phyloP scores from a whole-genome alignment of 2,329 filamentous ascomycete species.

The Lachnellula willkommii region DNA sequence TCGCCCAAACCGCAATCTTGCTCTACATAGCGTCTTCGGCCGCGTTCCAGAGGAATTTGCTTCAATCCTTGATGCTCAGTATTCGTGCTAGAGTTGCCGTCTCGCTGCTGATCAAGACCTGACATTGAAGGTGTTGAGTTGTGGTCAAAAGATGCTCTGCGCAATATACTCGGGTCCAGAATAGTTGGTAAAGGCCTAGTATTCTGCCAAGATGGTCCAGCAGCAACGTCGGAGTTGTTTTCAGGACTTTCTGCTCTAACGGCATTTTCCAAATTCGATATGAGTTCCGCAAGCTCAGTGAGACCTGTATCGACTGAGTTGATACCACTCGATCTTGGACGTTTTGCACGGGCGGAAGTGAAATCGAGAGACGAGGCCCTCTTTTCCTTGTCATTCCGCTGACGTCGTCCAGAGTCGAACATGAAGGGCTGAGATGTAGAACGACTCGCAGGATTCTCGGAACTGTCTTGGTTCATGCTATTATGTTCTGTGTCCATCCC shows the following conservation, averaged over 20 bases:
- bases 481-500: not conserved
- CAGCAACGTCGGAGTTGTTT: not conserved
- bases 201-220: slow-evolving; percentile 7
- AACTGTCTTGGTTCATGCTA: not conserved
- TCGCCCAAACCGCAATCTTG: slow-evolving; percentile 1
- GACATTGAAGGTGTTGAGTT: slow-evolving; percentile 6
- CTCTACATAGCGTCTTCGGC: slow-evolving; percentile 1
- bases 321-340: slow-evolving; percentile 13
- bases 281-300: slow-evolving; percentile 14
- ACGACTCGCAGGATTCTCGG: not conserved
- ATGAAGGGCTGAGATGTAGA: not conserved
- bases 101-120: slow-evolving; percentile 7
- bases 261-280: slow-evolving; percentile 10
- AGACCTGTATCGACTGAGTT: slow-evolving; percentile 14
- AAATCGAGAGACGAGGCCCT: slow-evolving; percentile 9
- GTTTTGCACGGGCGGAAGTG: slow-evolving; percentile 1
- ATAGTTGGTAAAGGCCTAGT: slow-evolving; percentile 19
- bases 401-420: not conserved
- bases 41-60: slow-evolving; percentile 2
- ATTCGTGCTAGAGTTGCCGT: not conserved
- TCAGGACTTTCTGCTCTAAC: not conserved
- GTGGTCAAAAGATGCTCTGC: slow-evolving; percentile 1
- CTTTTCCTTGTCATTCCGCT: not conserved
- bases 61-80: slow-evolving; percentile 4
- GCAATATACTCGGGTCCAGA: slow-evolving; percentile 9